phyloP scores from a whole-genome alignment of 2,329 filamentous ascomycete species.

The Dissoconium aciculare region DNA sequence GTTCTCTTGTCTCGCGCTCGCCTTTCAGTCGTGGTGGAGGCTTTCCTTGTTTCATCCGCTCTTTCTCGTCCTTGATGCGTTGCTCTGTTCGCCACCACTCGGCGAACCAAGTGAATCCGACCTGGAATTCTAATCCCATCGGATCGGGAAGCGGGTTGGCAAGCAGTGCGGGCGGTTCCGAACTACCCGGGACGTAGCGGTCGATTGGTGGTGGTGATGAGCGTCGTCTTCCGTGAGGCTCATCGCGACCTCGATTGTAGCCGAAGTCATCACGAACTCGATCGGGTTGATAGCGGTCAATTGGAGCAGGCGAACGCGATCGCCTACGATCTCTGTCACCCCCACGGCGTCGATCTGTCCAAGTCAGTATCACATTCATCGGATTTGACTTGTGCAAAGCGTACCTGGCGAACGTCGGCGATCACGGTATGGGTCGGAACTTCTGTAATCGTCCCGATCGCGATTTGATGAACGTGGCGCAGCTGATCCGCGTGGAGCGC shows the following conservation, averaged over 20 bases:
- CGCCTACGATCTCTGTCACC: constrained; percentile 43
- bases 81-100: constrained; percentile 79
- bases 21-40: constrained; percentile 45
- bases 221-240: constrained; percentile 46
- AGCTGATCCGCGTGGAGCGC: background rate
- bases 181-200: constrained; percentile 68
- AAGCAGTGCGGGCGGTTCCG: constrained; percentile 39
- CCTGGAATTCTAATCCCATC: constrained; percentile 58
- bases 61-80: constrained; percentile 67
- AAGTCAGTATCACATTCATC: constrained; percentile 5
- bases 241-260: constrained; percentile 44
- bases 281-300: constrained; percentile 65
- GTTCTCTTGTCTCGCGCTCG: constrained; percentile 52
- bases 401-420: constrained; percentile 19
- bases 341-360: constrained; percentile 23
- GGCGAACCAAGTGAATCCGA: constrained; percentile 72
- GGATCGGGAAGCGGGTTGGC: constrained; percentile 59
- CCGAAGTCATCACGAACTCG: constrained; percentile 52
- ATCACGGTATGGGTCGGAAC: constrained; percentile 17
- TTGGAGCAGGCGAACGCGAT: constrained; percentile 54
- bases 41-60: constrained; percentile 53
- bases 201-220: constrained; percentile 57
- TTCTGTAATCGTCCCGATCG: constrained; percentile 17
- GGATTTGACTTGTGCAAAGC: background rate
- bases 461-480: constrained; percentile 9